Base-by-base conservation (phyloP, 2,329 filamentous ascomycete species). In the Talaromyces piceae region DNA sequence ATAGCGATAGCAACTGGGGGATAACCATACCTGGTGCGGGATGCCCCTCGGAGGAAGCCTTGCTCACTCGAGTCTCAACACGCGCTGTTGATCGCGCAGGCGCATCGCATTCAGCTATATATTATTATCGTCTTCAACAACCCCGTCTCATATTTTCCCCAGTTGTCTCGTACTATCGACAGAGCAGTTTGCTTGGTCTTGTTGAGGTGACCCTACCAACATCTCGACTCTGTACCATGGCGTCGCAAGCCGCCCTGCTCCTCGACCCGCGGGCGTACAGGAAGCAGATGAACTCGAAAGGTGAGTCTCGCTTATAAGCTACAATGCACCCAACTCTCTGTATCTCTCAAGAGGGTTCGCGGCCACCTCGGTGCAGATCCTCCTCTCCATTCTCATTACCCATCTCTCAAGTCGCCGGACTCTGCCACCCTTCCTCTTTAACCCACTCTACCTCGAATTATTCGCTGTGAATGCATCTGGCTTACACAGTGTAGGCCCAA, bases 191-290 rank as follows among this genome's bases (percentile, higher is more conserved):
- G 5, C 20, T 18, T 37, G n/a, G 16, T 9, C 16, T 25, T 16
- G 39, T 25, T 43, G 20, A 13, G 22, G 7, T 12, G 11, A 25
- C 39, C 13, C 8, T 18, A 43, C 6, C 13, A 9, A 6, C 39
- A 16, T 26, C 7, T 25, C 39, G 18, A 13, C 12, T 23, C 22
- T 20, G 52, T 52, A 61, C 30, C 49, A 72, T 71, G 69, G 66
- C 66, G 39, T 67, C 67, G 28, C 63, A 68, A 48, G 67, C 72
- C 28, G 69, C 68, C 39, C 65, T 73, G 63, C 64, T 74, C 26
- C 59, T 74, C 51, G 65, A 75, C 56, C 72, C 73, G 13, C 70
- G 70, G 57, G 63, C 63, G 27, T 65, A 69, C 52, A 72, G 63
- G 54, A 69, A 67, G 54, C 64, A 66, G 30, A 43, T 52, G 28